phyloP scores from a whole-genome alignment of 2,329 filamentous ascomycete species.

The Hirsutella rhossiliensis region DNA sequence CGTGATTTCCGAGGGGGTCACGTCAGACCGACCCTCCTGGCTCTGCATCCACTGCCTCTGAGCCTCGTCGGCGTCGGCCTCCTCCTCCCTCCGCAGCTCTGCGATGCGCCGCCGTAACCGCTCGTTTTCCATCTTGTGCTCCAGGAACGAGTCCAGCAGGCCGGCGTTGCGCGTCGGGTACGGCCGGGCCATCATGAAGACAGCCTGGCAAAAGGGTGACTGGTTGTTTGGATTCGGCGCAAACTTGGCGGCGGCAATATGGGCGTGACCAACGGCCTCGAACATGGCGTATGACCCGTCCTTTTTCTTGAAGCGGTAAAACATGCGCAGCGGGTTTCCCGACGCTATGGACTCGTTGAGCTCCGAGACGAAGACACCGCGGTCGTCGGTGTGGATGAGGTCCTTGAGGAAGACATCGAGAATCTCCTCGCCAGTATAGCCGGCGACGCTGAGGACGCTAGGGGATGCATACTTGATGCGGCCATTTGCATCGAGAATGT shows the following conservation, averaged over 20 bases:
- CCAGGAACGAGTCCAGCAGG: slow-evolving; percentile 82
- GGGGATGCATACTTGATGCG: slow-evolving; percentile 79
- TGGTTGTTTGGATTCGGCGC: slow-evolving; percentile 51
- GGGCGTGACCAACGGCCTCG: slow-evolving; percentile 85
- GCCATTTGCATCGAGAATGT: slow-evolving; percentile 77
- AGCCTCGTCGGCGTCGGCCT: slow-evolving; percentile 61
- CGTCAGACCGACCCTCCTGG: slow-evolving; percentile 42
- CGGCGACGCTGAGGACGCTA: slow-evolving; percentile 61
- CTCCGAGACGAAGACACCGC: slow-evolving; percentile 70
- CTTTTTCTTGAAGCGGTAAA: slow-evolving; percentile 69
- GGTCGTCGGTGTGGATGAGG: slow-evolving; percentile 77
- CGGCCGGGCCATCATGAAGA: slow-evolving; percentile 86
- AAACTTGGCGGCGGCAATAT: slow-evolving; percentile 61
- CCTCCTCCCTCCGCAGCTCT: slow-evolving; percentile 75
- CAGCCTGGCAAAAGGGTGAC: slow-evolving; percentile 67
- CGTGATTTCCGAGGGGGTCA: slow-evolving; percentile 36
- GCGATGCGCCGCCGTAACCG: slow-evolving; percentile 72
- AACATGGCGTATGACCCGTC: slow-evolving; percentile 69
- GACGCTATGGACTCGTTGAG: slow-evolving; percentile 81
- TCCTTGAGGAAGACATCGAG: slow-evolving; percentile 67
- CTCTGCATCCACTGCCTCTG: slow-evolving; percentile 48
- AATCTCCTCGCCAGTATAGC: slow-evolving; percentile 60
- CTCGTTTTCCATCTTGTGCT: slow-evolving; percentile 96
- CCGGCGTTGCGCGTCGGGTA: slow-evolving; percentile 82
- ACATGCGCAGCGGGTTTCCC: slow-evolving; percentile 68